Conservation (phyloP, 306 rosid genomes). For the Canavalia ensiformis region DNA sequence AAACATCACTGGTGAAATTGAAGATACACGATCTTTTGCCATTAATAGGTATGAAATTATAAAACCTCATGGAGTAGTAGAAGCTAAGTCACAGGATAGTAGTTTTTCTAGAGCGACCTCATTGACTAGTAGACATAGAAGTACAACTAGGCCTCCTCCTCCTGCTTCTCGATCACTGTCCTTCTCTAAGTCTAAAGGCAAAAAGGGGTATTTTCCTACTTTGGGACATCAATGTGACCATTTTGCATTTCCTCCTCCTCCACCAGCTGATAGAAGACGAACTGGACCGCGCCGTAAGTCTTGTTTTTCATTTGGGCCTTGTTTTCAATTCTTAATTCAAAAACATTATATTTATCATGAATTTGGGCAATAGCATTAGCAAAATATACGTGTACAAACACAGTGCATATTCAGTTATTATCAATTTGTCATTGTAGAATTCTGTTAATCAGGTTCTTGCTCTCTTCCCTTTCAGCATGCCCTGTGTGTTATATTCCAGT, state of each 20-base stretch:
- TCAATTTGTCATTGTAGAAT: conserved; percentile 18
- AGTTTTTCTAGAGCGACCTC: conserved; percentile 54
- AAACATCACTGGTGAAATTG: conserved; percentile 59
- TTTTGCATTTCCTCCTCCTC: conserved; percentile 92
- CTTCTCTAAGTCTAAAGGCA: conserved; percentile 44
- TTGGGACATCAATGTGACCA: conserved; percentile 64
- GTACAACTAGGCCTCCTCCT: conserved; percentile 44
- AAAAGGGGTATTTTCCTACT: conserved; percentile 52
- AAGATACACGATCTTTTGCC: conserved; percentile 53
- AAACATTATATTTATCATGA: conserved; percentile 32
- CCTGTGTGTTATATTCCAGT: conserved; percentile 93
- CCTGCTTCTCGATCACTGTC: conserved; percentile 40
- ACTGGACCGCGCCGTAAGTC: conserved; percentile 95
- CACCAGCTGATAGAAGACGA: conserved; percentile 73
- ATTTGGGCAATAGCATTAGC: conserved; percentile 23
- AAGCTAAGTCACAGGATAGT: conserved; percentile 48
- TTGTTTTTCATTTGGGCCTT: conserved; percentile 5
- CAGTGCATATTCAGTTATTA: conserved; percentile 12
- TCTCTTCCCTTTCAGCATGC: conserved; percentile 76
- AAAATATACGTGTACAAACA: conserved; percentile 18
- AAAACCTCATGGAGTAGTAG: conserved; percentile 50
- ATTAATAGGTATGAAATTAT: conserved; percentile 48
- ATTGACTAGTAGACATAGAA: conserved; percentile 44
- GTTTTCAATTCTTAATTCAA: conserved; percentile 31
- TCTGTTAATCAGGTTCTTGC: conserved; percentile 49